These are phyloP conservation scores for Eragrostis curvula DNA, from an alignment of 176 grass and related monocot species.

Conservation along the genomic window DNA sequence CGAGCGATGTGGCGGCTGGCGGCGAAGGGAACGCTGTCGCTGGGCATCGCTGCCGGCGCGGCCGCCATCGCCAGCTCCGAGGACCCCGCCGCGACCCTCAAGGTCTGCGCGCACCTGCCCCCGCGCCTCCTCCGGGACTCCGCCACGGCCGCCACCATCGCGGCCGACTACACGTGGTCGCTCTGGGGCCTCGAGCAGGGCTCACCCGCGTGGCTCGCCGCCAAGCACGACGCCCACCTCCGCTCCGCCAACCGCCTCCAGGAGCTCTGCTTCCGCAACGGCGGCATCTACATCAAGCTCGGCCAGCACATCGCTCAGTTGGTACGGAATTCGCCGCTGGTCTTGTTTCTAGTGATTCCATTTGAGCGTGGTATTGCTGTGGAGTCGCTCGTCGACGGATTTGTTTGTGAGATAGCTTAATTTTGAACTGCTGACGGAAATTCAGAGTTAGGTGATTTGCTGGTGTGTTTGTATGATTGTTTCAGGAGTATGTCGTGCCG, in stretches of 20 bases:
- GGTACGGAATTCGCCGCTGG: constrained; percentile 37
- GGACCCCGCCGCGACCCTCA: constrained; percentile 62
- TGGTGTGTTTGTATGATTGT: constrained; percentile 6
- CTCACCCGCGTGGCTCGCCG: constrained; percentile 53
- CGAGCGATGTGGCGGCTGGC: constrained; percentile 60
- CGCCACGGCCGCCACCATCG: constrained; percentile 68
- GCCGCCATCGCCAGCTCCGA: constrained; percentile 58
- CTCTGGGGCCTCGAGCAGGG: constrained; percentile 69
- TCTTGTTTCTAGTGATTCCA: background rate
- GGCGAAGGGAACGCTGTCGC: constrained; percentile 46
- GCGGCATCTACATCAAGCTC: constrained; percentile 97
- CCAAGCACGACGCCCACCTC: constrained; percentile 68
- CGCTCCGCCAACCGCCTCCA: constrained; percentile 77
- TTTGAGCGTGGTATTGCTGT: constrained; percentile 3
- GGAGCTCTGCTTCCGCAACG: constrained; percentile 96
- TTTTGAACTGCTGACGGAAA: background rate
- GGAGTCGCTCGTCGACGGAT: background rate
- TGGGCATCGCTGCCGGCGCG: constrained; percentile 48
- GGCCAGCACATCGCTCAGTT: constrained; percentile 93
- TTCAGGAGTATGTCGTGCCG: constrained; percentile 87
- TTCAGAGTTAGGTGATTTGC: background rate
- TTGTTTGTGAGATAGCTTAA: background rate
- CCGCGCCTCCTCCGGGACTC: constrained; percentile 84
- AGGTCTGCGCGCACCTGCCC: constrained; percentile 73
- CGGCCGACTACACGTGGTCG: constrained; percentile 80